Percentiles rank a stretch among this genome's conserved stretches.
Evolutionary conservation across 805 yeast genomes (phyloP).

Genomic region (Monosporozyma solicola): DNA sequence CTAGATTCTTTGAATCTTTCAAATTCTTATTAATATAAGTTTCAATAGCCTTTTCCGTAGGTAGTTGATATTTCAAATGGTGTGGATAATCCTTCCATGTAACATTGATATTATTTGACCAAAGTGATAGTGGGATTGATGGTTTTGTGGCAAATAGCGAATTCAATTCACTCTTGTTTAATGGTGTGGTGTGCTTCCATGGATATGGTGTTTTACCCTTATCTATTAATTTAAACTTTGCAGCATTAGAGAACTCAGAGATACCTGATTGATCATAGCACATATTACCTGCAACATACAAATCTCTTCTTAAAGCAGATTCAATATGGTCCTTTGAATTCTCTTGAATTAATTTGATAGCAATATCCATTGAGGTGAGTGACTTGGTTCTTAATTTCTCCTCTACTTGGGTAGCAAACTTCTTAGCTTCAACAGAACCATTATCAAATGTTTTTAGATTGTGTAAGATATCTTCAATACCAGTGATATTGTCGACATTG

Average conservation of each 20-base stretch:
- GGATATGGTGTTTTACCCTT: slow-evolving; percentile 49
- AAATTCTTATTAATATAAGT: slow-evolving; percentile 50
- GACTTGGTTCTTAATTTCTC: slow-evolving; percentile 57
- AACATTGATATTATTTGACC: slow-evolving; percentile 23
- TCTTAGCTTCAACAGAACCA: slow-evolving; percentile 43
- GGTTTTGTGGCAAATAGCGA: slow-evolving; percentile 27
- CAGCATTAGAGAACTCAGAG: slow-evolving; percentile 60
- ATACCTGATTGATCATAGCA: slow-evolving; percentile 34
- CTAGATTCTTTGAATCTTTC: neutral
- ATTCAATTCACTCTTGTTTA: slow-evolving; percentile 12
- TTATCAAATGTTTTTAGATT: slow-evolving; percentile 42
- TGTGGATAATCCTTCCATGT: slow-evolving; percentile 39
- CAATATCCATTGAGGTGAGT: slow-evolving; percentile 68
- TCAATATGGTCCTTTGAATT: slow-evolving; percentile 51
- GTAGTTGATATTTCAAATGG: slow-evolving; percentile 55
- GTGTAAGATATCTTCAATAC: slow-evolving; percentile 44
- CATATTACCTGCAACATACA: slow-evolving; percentile 69
- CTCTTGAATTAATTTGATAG: slow-evolving; percentile 55
- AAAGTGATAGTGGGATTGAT: slow-evolving; percentile 26
- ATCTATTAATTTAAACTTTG: slow-evolving; percentile 51
- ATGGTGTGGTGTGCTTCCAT: slow-evolving; percentile 32
- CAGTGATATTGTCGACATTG: slow-evolving; percentile 34
- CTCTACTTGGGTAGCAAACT: slow-evolving; percentile 55
- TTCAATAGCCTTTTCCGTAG: slow-evolving; percentile 57
- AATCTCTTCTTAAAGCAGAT: slow-evolving; percentile 63